Conservation (phyloP, 2,329 filamentous ascomycete genomes). For the Sclerotiophoma versabilis region DNA sequence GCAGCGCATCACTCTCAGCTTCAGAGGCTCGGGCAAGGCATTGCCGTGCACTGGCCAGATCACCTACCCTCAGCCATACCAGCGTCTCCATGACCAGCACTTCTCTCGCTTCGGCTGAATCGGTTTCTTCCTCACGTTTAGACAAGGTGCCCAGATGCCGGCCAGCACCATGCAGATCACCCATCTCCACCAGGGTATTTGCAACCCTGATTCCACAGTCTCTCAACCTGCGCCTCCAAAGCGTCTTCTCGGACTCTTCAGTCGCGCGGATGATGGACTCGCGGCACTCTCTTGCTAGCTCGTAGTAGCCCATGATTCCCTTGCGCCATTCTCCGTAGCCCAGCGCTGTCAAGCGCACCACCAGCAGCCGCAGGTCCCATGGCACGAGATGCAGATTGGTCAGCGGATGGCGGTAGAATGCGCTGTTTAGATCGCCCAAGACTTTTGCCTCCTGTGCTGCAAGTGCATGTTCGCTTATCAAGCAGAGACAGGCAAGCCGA, state of each 20-base stretch:
- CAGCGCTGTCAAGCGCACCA: conserved; percentile 82
- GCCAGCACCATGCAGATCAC: conserved; percentile 80
- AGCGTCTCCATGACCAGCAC: conserved; percentile 62
- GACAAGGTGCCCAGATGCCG: conserved; percentile 71
- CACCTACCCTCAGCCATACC: conserved; percentile 79
- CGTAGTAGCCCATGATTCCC: conserved; percentile 89
- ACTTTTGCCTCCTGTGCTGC: conserved; percentile 68
- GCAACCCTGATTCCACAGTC: conserved; percentile 75
- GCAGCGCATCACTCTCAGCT: conserved; percentile 35
- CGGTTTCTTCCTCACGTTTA: background rate
- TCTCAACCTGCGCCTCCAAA: conserved; percentile 75
- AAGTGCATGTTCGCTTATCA: conserved; percentile 70
- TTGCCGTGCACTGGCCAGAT: conserved; percentile 70
- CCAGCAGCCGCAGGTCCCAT: conserved; percentile 84
- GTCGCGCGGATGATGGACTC: conserved; percentile 58
- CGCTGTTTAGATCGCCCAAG: conserved; percentile 67
- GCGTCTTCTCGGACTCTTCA: conserved; percentile 60
- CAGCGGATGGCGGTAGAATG: conserved; percentile 60
- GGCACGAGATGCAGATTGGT: conserved; percentile 68
- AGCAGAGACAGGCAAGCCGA: conserved; percentile 79
- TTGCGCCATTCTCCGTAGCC: conserved; percentile 85
- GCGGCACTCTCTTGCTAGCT: conserved; percentile 81
- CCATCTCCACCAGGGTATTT: conserved; percentile 81
- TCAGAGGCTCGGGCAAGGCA: conserved; percentile 54
- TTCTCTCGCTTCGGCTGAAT: conserved; percentile 35